phyloP scores from a whole-genome alignment of 2,329 filamentous ascomycete genomes.

The Exserohilum turcica region DNA sequence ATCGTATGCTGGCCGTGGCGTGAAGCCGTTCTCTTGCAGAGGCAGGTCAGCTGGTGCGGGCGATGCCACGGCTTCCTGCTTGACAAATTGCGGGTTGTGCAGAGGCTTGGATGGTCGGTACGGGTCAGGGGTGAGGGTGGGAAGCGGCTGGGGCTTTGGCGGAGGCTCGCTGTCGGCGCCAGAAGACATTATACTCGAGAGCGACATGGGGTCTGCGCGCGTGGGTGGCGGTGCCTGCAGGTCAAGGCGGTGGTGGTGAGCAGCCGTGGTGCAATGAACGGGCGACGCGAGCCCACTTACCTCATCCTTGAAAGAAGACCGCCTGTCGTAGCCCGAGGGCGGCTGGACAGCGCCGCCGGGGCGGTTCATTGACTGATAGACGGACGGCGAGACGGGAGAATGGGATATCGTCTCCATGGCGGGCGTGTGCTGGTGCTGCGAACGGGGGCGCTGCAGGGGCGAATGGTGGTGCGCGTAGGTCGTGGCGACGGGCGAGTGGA shows the following conservation, averaged over 20 bases:
- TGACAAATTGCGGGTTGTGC: constrained; percentile 36
- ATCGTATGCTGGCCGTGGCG: constrained; percentile 28
- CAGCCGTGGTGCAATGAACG: constrained; percentile 4
- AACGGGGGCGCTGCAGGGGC: constrained; percentile 46
- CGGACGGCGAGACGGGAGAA: constrained; percentile 46
- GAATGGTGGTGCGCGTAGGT: constrained; percentile 44
- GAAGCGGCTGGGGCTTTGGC: constrained; percentile 52
- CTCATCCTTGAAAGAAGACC: constrained; percentile 44
- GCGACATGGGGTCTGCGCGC: constrained; percentile 89
- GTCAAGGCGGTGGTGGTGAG: constrained; percentile 22
- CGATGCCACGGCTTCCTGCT: constrained; percentile 42
- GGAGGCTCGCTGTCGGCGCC: constrained; percentile 74
- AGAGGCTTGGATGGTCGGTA: constrained; percentile 29
- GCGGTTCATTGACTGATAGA: constrained; percentile 40
- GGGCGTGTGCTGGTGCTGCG: constrained; percentile 39
- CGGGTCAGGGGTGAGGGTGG: constrained; percentile 29
- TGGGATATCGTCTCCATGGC: constrained; percentile 46
- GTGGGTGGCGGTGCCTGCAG: constrained; percentile 67
- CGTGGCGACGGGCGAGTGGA: constrained; percentile 44
- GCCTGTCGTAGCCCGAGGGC: constrained; percentile 35
- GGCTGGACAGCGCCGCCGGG: constrained; percentile 42
- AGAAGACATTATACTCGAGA: constrained; percentile 91
- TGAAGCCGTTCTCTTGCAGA: constrained; percentile 24
- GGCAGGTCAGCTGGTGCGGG: constrained; percentile 35
- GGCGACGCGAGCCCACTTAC: constrained; percentile 26